Evolutionary conservation across 805 yeast genomes (phyloP), one percentile per base, ranked within the genome.

Genomic region (Yamadazyma nakazawae): DNA sequence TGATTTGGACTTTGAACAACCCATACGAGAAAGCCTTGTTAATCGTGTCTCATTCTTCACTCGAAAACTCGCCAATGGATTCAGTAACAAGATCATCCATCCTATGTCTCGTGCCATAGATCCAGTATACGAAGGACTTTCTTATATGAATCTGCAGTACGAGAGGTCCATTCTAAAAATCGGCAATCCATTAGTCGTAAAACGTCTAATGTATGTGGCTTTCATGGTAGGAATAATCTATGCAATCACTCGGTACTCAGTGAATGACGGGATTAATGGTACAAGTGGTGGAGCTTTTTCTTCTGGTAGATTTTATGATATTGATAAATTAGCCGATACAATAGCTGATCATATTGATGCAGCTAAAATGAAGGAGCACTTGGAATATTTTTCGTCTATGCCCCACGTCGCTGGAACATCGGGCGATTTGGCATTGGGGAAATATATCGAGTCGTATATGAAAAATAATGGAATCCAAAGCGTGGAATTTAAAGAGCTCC

Each of bases 321-420:
- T 80, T 21, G 70, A 67, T 1, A 71, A 71, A 45, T 64, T 91
- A 38, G 63, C 74, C 13, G 68, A 68, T 5, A 76, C 77, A 40
- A 70, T 85, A 7, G 62, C 66, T n/a, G 72, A 76, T 37, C 60
- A 52, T 38, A 69, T 88, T 26, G 85, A 81, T 56, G 62, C 72
- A 6, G 74, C 78, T 19, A 63, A 79, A 18, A 70, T 92, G 63
- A 82, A 82, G 56, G 82, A 79, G 39, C 81, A 83, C 51, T 58
- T 85, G 47, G 85, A 86, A 54, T 88, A 87, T 56, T 60, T 89
- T 19, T 81, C 91, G 24, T 78, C 86, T 7, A 80, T 89, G 81
- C 89, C 96, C 2, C 97, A 90, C 61, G 65, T 85, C 53, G 81
- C 97, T 0, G 98, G 98, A 2, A 84, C 97, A 2, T 78, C 81